These are phyloP conservation scores for Brassica napus DNA, from an alignment of 345 rosid genomes.

Conservation along the genomic window Da-Ae NC_063452.1:712501-713000, in stretches of 20 bases:
- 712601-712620: slow-evolving; percentile 1
- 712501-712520: slow-evolving; percentile 2
- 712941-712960: slow-evolving; percentile 16
- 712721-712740: slow-evolving; percentile 23
- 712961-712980: slow-evolving; percentile 14
- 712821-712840: slow-evolving; percentile 26
- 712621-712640: slow-evolving; percentile 8
- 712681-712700: slow-evolving; percentile 16
- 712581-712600: background rate
- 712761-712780: slow-evolving; percentile 39
- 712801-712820: slow-evolving; percentile 21
- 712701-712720: slow-evolving; percentile 30
- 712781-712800: slow-evolving; percentile 22
- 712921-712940: background rate
- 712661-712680: slow-evolving; percentile 20
- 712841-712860: slow-evolving; percentile 31
- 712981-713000: slow-evolving; percentile 15
- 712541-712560: background rate
- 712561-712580: background rate
- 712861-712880: slow-evolving; percentile 27
- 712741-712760: slow-evolving; percentile 36
- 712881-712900: slow-evolving; percentile 16
- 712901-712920: slow-evolving; percentile 6
- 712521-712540: slow-evolving; percentile 19
- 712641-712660: slow-evolving; percentile 2